Evolutionary conservation across 768 basidiomycete genomes (phyloP), one percentile per base, ranked within the genome.

Genomic region (Thelephora aurantiotincta): DNA sequence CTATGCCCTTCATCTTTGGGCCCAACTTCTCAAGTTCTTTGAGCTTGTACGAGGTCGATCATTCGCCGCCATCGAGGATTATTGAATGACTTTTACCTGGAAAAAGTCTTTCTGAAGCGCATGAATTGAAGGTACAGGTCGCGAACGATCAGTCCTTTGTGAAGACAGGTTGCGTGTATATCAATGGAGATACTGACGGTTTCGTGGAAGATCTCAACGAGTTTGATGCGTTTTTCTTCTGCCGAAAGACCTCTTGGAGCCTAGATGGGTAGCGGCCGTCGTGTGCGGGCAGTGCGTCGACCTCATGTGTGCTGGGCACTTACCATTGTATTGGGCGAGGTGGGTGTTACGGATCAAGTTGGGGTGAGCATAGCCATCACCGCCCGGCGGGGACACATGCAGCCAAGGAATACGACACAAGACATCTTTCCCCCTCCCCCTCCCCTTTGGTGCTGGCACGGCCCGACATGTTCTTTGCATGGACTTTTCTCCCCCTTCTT

Each of bases 121-220:
- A 35, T 12, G 14, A 19, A 37, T 13, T 37, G 36, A 37, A 5
- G 3, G 2, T 16, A 22, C 14, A 14, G 14, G 38, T n/a, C 16
- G 42, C 18, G 41, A 23, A 35, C n/a, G 23, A 37, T 30, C 26
- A 30, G 26, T 4, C 26, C 26, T 30, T 41, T 35, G 26, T 33
- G 37, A 33, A 14, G 23, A 22, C 33, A n/a, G 19, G 23, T 23
- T 13, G 19, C 43, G 9, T 18, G 26, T 14, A 33, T 44, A 12
- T 18, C 12, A 43, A 50, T 46, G 49, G 46, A 11, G 0, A n/a
- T 19, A 52, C 61, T 51, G 57, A 89, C 90, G 13, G 82, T 81
- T 63, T 97, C 92, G 56, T 92, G 90, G 57, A 97, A 94, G 54
- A 97, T 88, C 64, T 93, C 92, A 16, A 94, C 64, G 47, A 97